Base-by-base conservation (phyloP, 2,329 filamentous ascomycete genomes). In the Sporothrix sp. region DNA sequence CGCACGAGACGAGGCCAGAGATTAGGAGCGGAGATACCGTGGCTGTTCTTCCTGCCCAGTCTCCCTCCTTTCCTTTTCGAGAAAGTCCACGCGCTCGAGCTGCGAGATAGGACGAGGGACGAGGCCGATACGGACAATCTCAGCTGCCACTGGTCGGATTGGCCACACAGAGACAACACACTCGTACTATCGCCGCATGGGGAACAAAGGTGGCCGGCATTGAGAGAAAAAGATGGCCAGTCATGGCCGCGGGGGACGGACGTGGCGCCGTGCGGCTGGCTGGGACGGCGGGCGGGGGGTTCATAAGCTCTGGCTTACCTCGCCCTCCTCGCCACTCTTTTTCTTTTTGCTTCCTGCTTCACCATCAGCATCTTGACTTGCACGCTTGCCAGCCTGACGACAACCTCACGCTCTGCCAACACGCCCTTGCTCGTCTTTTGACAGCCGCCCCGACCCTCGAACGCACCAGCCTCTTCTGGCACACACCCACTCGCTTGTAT, bases 401-500 rank as follows among this genome's bases (percentile, higher is more conserved):
- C 27, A 7, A 14, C 8, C 25, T 33, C 13, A n/a, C 20, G 10
- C 20, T 27, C 25, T 25, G 14, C 23, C n/a, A n/a, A n/a, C 10
- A 40, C 28, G 27, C 40, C 20, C 33, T n/a, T n/a, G 30, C 30
- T 35, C 35, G 43, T 45, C 43, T 30, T 8, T 49, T 33, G 46
- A 40, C 37, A 38, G 28, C 36, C 36, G 18, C 10, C 27, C 14
- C 23, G 16, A 28, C 9, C 38, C 7, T 18, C 39, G 6, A 11
- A 42, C 16, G n/a, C 43, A 28, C 36, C 23, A 32, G 23, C 21
- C 21, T 16, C 21, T 28, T 25, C n/a, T 40, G 48, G 40, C 47
- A 38, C 40, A 40, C 43, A 16, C 14, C 28, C 33, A 54, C 44
- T 46, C 51, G 45, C 47, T 50, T 54, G 53, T 43, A 57, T 57